Evolutionary conservation across 371 early-diverging fungal genomes (phyloP).

Genomic region (Apophysomyces ossiformis): DNA sequence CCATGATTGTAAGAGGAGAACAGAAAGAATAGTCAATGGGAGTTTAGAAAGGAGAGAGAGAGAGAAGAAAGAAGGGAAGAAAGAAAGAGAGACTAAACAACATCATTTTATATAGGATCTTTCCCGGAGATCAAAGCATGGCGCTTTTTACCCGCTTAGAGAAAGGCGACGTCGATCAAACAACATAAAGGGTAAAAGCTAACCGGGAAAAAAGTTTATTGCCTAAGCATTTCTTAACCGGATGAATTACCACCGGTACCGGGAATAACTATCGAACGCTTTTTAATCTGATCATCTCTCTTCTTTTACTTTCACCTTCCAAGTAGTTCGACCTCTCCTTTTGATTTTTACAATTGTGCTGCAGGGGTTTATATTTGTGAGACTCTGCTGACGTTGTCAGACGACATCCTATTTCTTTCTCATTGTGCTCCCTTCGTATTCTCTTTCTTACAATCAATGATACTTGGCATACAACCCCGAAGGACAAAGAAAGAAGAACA

Average conservation of each 20-base stretch:
- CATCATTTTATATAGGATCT: neutral
- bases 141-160: neutral
- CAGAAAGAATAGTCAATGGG: neutral
- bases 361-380: too few relatives aligned
- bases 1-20: constrained; percentile 22
- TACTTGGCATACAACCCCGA: neutral
- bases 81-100: constrained; percentile 6
- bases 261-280: neutral
- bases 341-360: too few relatives aligned
- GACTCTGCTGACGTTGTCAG: too few relatives aligned
- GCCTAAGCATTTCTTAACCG: neutral
- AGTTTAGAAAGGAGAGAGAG: neutral
- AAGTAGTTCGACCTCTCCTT: neutral
- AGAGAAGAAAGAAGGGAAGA: constrained; percentile 4
- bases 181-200: constrained; percentile 6
- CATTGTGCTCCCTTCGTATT: too few relatives aligned
- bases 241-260: constrained; percentile 5
- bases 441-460: neutral
- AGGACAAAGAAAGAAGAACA: neutral
- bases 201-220: neutral
- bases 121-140: constrained; percentile 11
- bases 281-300: neutral
- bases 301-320: neutral
- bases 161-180: neutral
- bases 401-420: too few relatives aligned